Percentiles rank a stretch among this genome's conserved stretches.
phyloP scores from a whole-genome alignment of 495 filamentous ascomycete species.

The Oidiodendron maius region DNA sequence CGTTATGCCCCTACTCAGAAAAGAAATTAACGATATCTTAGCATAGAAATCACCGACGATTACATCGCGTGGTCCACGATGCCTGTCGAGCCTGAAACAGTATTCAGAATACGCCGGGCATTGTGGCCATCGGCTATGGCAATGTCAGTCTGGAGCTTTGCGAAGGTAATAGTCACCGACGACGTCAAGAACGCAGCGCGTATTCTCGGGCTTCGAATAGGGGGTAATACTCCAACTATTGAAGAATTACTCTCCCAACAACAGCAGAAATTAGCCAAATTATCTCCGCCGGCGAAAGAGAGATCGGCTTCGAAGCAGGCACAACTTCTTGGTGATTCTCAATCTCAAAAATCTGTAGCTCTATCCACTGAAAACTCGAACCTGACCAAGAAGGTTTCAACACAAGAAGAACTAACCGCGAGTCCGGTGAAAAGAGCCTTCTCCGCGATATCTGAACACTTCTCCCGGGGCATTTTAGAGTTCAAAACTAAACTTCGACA shows the following conservation, averaged over 20 bases:
- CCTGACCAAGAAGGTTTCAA: background rate
- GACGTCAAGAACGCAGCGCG: slow-evolving; percentile 19
- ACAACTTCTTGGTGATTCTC: background rate
- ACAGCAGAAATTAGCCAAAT: slow-evolving; percentile 6
- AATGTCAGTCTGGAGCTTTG: slow-evolving; percentile 29
- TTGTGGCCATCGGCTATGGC: slow-evolving; percentile 36
- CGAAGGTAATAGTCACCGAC: slow-evolving; percentile 22
- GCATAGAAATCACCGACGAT: slow-evolving; percentile 49
- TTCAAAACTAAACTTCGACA: slow-evolving; percentile 49
- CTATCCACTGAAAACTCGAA: background rate
- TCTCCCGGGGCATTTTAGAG: slow-evolving; percentile 31
- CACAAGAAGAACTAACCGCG: slow-evolving; percentile 16
- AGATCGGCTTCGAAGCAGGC: slow-evolving; percentile 1
- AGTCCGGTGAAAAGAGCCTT: slow-evolving; percentile 31
- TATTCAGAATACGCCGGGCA: slow-evolving; percentile 29
- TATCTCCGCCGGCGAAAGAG: slow-evolving; percentile 7
- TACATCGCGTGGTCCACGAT: slow-evolving; percentile 45
- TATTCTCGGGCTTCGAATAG: slow-evolving; percentile 15
- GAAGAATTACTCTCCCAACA: slow-evolving; percentile 15
- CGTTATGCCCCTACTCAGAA: no score
- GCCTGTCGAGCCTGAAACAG: slow-evolving; percentile 32
- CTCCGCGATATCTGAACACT: slow-evolving; percentile 6
- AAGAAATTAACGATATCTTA: slow-evolving; percentile 17
- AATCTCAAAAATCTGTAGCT: slow-evolving; percentile 1
- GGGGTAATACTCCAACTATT: slow-evolving; percentile 6